Percentiles rank a stretch among this genome's conserved stretches.
Conservation (phyloP, 192 early-diverging fungal genomes). For the Podila clonocystis region DNA sequence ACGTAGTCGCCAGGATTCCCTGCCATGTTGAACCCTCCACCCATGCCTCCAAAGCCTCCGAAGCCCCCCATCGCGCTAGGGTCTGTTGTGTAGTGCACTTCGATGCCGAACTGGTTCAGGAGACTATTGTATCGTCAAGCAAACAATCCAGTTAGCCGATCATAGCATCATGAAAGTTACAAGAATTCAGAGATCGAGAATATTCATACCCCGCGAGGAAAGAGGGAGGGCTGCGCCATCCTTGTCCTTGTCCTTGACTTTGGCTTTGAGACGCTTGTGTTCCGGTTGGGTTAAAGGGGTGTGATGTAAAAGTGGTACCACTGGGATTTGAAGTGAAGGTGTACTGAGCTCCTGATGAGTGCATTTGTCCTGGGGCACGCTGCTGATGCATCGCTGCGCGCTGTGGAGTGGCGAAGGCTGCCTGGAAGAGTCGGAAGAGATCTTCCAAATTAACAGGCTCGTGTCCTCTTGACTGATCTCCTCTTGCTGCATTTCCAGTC, state of each 20-base stretch:
- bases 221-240: constrained; percentile 24
- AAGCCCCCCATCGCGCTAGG: constrained; percentile 16
- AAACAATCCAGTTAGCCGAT: not conserved
- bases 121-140: constrained; percentile 11
- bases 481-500: not conserved
- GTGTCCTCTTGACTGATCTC: not conserved
- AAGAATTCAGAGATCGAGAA: not conserved
- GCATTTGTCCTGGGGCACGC: constrained; percentile 4
- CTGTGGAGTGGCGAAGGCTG: constrained; percentile 10
- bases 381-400: constrained; percentile 10
- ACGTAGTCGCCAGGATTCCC: constrained; percentile 85
- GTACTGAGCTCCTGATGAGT: constrained; percentile 6
- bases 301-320: not conserved
- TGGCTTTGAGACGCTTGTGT: not conserved
- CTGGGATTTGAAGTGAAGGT: constrained; percentile 20
- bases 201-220: constrained; percentile 22
- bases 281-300: not conserved
- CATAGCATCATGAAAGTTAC: not conserved
- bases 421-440: constrained; percentile 22
- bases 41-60: constrained; percentile 18
- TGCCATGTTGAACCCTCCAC: constrained; percentile 32
- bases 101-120: constrained; percentile 28
- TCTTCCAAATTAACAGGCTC: constrained; percentile 26
- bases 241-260: constrained; percentile 1
- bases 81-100: constrained; percentile 29